Evolutionary conservation across 495 filamentous ascomycete genomes (phyloP).

Genomic region (Umbilicaria muhlenbergii): DNA sequence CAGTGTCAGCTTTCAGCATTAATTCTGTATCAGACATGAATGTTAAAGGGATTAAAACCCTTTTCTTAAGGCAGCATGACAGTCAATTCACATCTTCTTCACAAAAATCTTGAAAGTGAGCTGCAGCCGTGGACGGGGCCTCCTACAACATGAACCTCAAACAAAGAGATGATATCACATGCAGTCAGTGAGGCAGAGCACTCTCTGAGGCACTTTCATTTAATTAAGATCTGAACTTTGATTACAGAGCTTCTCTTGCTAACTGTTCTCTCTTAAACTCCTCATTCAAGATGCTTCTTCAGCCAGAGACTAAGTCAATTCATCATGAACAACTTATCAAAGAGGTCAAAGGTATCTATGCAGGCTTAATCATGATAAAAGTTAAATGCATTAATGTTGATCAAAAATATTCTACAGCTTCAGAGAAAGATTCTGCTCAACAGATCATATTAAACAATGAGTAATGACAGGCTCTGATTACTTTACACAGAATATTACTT

Average conservation of each 20-base stretch:
- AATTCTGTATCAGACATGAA: not conserved
- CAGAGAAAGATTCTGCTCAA: conserved; percentile 14
- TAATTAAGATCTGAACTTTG: not conserved
- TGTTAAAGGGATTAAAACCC: not conserved
- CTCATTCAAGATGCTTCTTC: conserved; percentile 22
- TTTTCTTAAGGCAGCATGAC: not conserved
- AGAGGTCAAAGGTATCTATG: conserved; percentile 30
- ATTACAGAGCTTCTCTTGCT: not conserved
- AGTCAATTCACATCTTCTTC: not conserved
- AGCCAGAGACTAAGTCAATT: conserved; percentile 51
- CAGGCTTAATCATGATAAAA: conserved; percentile 32
- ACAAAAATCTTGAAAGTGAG: conserved; percentile 2
- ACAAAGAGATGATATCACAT: too few relatives aligned
- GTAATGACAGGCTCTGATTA: conserved; percentile 32
- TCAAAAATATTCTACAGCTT: conserved; percentile 16
- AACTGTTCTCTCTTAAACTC: not conserved
- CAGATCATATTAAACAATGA: conserved; percentile 19
- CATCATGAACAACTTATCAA: conserved; percentile 55
- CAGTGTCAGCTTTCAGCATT: not conserved
- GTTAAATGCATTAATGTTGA: conserved; percentile 34
- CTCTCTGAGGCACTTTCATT: not conserved
- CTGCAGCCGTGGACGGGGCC: too few relatives aligned
- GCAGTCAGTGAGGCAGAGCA: not conserved
- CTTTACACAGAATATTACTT: conserved; percentile 26
- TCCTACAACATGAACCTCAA: too few relatives aligned